A percentile compares a stretch with the other conserved stretches of the same genome.
phyloP scores from a whole-genome alignment of 805 yeast species.

The Candida pseudofarinosa region DNA sequence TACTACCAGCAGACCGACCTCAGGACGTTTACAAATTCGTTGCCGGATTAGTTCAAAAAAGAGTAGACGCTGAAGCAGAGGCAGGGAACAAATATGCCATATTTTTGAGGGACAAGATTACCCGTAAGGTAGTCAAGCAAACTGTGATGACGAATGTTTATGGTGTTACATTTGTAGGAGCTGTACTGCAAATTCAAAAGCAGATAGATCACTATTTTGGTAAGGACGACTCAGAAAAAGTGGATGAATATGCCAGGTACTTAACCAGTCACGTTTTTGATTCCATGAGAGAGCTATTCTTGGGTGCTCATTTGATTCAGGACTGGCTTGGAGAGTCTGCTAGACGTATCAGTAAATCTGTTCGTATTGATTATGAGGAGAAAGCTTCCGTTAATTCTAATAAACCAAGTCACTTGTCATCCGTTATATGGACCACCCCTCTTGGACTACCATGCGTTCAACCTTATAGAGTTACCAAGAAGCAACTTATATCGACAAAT shows the following conservation, averaged over 20 bases:
- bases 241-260: conserved; percentile 46
- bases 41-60: conserved; percentile 55
- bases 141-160: conserved; percentile 98
- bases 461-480: conserved; percentile 76
- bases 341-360: conserved; percentile 69
- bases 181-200: conserved; percentile 79
- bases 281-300: conserved; percentile 79
- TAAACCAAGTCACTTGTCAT: conserved; percentile 66
- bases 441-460: conserved; percentile 94
- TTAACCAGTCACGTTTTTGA: conserved; percentile 75
- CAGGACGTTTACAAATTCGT: conserved; percentile 75
- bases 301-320: conserved; percentile 91
- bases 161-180: conserved; percentile 94
- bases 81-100: conserved; percentile 52
- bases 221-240: conserved; percentile 31
- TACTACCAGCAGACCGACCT: conserved; percentile 67
- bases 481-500: conserved; percentile 69
- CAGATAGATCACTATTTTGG: conserved; percentile 62
- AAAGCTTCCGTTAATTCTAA: conserved; percentile 30
- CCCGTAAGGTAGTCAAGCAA: conserved; percentile 89
- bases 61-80: conserved; percentile 51
- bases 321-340: conserved; percentile 95
- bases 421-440: conserved; percentile 98
- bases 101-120: conserved; percentile 57
- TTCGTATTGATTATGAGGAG: conserved; percentile 60